Base-by-base conservation (phyloP, 345 rosid species). In the Eucalyptus shirleyi region DNA sequence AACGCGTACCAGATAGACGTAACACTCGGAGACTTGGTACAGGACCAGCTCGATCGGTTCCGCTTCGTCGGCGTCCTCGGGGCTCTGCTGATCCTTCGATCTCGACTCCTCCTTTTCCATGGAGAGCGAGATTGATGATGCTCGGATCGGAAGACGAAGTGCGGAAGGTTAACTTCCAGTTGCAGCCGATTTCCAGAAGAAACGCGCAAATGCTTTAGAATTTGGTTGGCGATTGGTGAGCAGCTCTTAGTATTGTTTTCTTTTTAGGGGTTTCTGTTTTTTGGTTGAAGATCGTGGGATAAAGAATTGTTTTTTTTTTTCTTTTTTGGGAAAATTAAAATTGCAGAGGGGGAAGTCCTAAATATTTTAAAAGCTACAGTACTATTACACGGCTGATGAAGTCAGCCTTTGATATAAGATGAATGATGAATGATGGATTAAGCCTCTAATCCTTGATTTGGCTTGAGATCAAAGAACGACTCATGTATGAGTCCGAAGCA, bases 1-100 rank as follows among this genome's bases (percentile, higher is more conserved):
- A 9, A 24, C 19, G 55, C 91, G 89, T 92, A 97, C 98, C 96
- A 95, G 87, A 93, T 97, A 96, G 90, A 97, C 99, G 90, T 98
- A 98, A 91, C 98, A 97, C 93, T 98, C 99, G 86, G 99, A 92
- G 87, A 98, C 98, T 91, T 96, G 97, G 93, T 95, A 98, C 47
- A 96, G 95, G 90, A 95, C 80, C 87, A 98, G 93, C 94, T 98
- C 99, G 55, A 96, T 86, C 23, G 93, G 93, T 89, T 95, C 98
- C 30, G 89, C 88, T 89, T 94, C 98, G 83, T 95, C 99, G 91
- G 50, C 90, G 88, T 90, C 94, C 49, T 91, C 94, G 69, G 62
- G 34, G 45, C 77, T 69, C 88, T 40, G 72, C 55, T 88, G 87
- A 37, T 88, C 90, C 90, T 45, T 45, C 28, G 90, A 83, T 62